These are phyloP conservation scores for Chiua virens DNA, from an alignment of 768 basidiomycete species.

Conservation along the genomic window DNA sequence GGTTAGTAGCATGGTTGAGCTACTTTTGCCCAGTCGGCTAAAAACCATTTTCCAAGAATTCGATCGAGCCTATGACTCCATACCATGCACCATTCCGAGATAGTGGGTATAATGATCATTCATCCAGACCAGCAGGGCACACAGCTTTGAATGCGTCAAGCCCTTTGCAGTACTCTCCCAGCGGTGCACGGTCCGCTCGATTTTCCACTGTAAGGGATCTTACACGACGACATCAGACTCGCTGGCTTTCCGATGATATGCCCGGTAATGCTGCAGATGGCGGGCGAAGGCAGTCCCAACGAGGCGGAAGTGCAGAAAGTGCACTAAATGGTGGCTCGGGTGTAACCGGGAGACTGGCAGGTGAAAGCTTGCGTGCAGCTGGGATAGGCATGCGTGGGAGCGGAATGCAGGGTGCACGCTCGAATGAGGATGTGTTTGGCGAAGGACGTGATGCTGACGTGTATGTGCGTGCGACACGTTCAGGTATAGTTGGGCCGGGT, in stretches of 20 bases:
- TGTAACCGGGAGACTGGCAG: conserved; percentile 52
- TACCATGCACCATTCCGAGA: conserved; percentile 29
- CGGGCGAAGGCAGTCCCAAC: conserved; percentile 55
- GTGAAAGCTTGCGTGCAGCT: conserved; percentile 70
- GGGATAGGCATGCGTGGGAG: conserved; percentile 50
- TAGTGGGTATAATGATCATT: conserved; percentile 18
- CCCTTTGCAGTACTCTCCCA: conserved; percentile 27
- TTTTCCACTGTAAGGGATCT: conserved; percentile 51
- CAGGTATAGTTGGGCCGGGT: conserved; percentile 6
- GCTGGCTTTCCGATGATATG: conserved; percentile 56
- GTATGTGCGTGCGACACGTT: conserved; percentile 17
- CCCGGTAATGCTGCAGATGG: conserved; percentile 21
- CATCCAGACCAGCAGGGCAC: conserved; percentile 25
- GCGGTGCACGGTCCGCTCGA: conserved; percentile 33
- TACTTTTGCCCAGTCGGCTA: background rate
- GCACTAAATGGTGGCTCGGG: conserved; percentile 45
- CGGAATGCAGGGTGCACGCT: conserved; percentile 27
- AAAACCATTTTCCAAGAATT: conserved; percentile 21
- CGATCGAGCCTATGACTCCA: conserved; percentile 42
- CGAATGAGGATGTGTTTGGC: conserved; percentile 39
- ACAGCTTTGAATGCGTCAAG: conserved; percentile 21
- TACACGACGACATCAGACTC: conserved; percentile 48
- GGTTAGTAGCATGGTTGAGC: conserved; percentile 31
- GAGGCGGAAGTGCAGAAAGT: conserved; percentile 74
- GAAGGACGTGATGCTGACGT: conserved; percentile 19